Evolutionary conservation across 1,139 yeast genomes (phyloP).

Genomic region (Arxiozyma bovina): DNA sequence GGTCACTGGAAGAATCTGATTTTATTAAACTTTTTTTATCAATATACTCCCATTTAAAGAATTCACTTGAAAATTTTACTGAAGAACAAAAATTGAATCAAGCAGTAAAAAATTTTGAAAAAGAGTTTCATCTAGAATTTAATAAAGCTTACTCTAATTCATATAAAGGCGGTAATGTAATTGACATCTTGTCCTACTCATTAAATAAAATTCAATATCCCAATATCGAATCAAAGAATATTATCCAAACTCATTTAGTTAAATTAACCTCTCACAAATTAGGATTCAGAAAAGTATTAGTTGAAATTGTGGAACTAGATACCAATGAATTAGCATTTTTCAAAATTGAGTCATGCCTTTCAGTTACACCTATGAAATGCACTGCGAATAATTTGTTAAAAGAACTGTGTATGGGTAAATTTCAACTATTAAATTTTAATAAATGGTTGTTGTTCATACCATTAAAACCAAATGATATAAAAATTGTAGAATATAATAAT

Average conservation of each 20-base stretch:
- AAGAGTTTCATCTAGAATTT: not conserved
- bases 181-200: conserved; percentile 12
- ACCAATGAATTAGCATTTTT: conserved; percentile 31
- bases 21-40: conserved; percentile 1
- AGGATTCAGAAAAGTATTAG: conserved; percentile 16
- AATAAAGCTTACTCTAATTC: conserved; percentile 7
- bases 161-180: conserved; percentile 9
- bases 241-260: conserved; percentile 15
- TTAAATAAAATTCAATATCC: conserved; percentile 11
- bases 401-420: conserved; percentile 7
- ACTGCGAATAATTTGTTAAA: conserved; percentile 8
- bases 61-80: conserved; percentile 5
- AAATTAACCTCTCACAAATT: conserved; percentile 10
- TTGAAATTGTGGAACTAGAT: conserved; percentile 25
- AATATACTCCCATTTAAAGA: conserved; percentile 1
- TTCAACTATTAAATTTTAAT: conserved; percentile 20
- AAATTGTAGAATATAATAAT: conserved; percentile 5
- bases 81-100: conserved; percentile 12
- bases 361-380: conserved; percentile 4
- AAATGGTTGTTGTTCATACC: conserved; percentile 32
- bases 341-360: conserved; percentile 22
- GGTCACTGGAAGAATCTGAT: not conserved
- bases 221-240: conserved; percentile 10
- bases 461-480: conserved; percentile 29
- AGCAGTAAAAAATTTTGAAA: conserved; percentile 1